Evolutionary conservation across 129 eudicot genomes (phyloP).

Genomic region (Flaveria ramosissima): DNA sequence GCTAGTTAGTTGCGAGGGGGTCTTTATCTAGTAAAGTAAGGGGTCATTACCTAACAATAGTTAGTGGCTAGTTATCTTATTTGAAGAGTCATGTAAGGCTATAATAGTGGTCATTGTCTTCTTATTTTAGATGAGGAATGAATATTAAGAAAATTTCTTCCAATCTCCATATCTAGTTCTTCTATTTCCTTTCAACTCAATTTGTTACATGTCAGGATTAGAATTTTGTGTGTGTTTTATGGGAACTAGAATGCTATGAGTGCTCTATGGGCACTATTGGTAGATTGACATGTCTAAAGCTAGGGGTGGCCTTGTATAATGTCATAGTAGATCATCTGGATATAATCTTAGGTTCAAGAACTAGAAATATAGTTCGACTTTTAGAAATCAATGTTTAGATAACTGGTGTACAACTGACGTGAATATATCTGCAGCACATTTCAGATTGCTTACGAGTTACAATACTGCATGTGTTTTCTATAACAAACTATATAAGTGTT

Average conservation of each 20-base stretch:
- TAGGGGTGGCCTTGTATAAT: constrained; percentile 13
- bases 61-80: too few species aligned
- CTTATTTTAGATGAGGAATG: too few species aligned
- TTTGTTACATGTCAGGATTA: too few species aligned
- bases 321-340: not conserved
- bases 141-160: too few species aligned
- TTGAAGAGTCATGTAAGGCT: too few species aligned
- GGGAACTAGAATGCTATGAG: not conserved
- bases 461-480: not conserved
- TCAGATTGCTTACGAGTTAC: not conserved
- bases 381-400: not conserved
- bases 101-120: too few species aligned
- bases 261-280: not conserved
- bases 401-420: not conserved
- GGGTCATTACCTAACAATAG: not conserved
- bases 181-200: too few species aligned
- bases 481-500: not conserved
- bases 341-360: not conserved
- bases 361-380: not conserved
- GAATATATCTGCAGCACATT: not conserved
- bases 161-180: too few species aligned
- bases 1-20: too few species aligned
- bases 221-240: not conserved
- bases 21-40: too few species aligned
- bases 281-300: not conserved